Evolutionary conservation across 129 eudicot species (phyloP), one percentile per base, ranked within the genome.

Genomic region (Sambucus nigra): DNA sequence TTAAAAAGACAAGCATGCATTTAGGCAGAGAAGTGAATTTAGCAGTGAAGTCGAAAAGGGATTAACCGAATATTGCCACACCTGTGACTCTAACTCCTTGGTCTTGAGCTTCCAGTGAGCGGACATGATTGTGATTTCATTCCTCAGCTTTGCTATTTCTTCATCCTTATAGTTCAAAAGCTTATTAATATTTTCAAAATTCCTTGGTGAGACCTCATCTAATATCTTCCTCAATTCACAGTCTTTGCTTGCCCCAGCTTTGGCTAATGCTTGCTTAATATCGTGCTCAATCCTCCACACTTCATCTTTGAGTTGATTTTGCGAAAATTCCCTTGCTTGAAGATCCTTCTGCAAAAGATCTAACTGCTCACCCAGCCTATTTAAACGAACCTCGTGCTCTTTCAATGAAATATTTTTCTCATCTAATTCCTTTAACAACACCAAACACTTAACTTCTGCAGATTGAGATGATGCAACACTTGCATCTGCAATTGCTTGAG

Each of bases 31-130:
- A 2, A 35, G 13, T 15, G 1, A 35, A 35, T 12, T 35, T 15
- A 35, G 12, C n/a, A 35, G 42, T 35, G 42, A 15, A 35, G 13
- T 35, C 42, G 12, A 35, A 35, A 35, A 35, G 9, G 42, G 42
- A 15, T 7, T 2, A 35, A 35, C 6, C 13, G 42, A 28, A 35
- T 4, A 53, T 11, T 25, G 12, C 51, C 63, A 44, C 73, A 86
- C 99, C 84, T 92, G 94, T 28, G 94, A 67, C 65, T 92, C 99
- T 51, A 92, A 53, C 52, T 92, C 96, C 75, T 77, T 66, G 53
- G 80, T 75, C 70, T 82, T 92, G 24, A 86, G 75, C 73, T 80
- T 87, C 95, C 95, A 92, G 25, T 92, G 99, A 57, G 96, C 77
- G 58, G 94, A 80, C 76, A 83, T 78, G 38, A 83, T 57, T 63